Evolutionary conservation across 768 basidiomycete genomes (phyloP).

Genomic region (Mycena rebaudengoi): DNA sequence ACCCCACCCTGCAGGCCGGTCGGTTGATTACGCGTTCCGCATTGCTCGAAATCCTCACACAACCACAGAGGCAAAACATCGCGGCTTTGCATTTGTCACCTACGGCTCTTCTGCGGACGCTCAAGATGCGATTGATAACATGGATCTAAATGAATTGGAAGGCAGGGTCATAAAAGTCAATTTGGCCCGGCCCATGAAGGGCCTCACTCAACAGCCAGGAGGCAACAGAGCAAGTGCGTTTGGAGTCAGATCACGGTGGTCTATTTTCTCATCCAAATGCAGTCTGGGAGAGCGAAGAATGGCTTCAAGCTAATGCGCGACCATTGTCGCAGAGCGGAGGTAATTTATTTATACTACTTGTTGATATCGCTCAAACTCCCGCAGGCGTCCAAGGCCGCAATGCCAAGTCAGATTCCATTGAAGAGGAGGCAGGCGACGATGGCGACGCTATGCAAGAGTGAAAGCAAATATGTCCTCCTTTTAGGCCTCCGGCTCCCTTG

Average conservation of each 20-base stretch:
- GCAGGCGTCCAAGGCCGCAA: constrained; percentile 65
- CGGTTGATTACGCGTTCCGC: constrained; percentile 29
- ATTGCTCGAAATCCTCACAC: constrained; percentile 8
- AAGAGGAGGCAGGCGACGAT: constrained; percentile 42
- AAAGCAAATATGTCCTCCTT: no score
- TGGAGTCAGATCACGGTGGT: not conserved
- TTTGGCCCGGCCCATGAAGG: constrained; percentile 84
- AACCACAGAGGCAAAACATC: constrained; percentile 75
- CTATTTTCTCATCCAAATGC: not conserved
- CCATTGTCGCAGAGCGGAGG: constrained; percentile 81
- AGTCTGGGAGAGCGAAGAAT: constrained; percentile 99
- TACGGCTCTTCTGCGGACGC: constrained; percentile 84
- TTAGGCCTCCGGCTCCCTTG: no score
- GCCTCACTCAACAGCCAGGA: constrained; percentile 63
- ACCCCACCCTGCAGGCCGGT: constrained; percentile 72
- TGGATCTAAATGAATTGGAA: constrained; percentile 91
- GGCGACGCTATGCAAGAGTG: constrained; percentile 76
- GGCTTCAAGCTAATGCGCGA: constrained; percentile 85
- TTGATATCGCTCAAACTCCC: constrained; percentile 12
- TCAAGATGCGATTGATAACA: constrained; percentile 98
- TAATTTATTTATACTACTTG: constrained; percentile 34
- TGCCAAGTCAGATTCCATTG: constrained; percentile 32
- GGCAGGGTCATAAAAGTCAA: constrained; percentile 85
- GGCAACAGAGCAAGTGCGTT: constrained; percentile 81
- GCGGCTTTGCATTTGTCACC: constrained; percentile 95